Base-by-base conservation (phyloP, 2,329 filamentous ascomycete species). In the Chaetomium sp. region DNA sequence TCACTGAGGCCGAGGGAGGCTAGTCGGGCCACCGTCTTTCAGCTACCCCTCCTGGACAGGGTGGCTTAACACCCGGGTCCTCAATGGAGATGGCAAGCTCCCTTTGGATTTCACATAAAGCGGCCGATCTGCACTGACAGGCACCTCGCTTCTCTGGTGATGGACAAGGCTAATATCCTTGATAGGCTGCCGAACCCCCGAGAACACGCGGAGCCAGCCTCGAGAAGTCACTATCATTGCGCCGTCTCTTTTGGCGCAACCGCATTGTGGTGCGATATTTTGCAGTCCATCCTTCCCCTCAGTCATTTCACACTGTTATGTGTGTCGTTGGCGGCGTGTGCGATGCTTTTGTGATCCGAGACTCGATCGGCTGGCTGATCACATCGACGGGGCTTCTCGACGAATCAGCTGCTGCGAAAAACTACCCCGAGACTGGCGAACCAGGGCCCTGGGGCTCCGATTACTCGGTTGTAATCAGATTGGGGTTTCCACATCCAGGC, bases 41-140 rank as follows among this genome's bases (percentile, higher is more conserved):
- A 62, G 54, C 53, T 58, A 35, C 63, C 54, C 16, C 35, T 49
- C 33, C 27, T 38, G 49, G 54, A 27, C 10, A 10, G 33, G 47
- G n/a, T 65, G 53, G 50, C 38, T 49, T 23, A 27, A 38, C n/a
- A 51, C 42, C 12, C 54, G 21, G 42, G 25, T 5, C 47, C 23
- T 42, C 21, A 10, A 50, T 19, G 35, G 38, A 21, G 21, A 56
- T 16, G 62, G 50, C 6, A 50, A 27, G 42, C 33, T 16, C 42
- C 25, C 6, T 49, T 7, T 42, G 19, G 38, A 23, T 23, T 13
- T 50, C 47, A 38, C 29, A 31, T 7, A 27, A n/a, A 2, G 21
- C 42, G 42, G 49, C 27, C 29, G 62, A 64, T 64, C 62, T 42
- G 61, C 54, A 35, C 55, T 54, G 4, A 10, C 12, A 16, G 57